These are phyloP conservation scores for Trichomonascus vanleenenianus DNA, from an alignment of 805 yeast species.

Conservation along the genomic window DNA sequence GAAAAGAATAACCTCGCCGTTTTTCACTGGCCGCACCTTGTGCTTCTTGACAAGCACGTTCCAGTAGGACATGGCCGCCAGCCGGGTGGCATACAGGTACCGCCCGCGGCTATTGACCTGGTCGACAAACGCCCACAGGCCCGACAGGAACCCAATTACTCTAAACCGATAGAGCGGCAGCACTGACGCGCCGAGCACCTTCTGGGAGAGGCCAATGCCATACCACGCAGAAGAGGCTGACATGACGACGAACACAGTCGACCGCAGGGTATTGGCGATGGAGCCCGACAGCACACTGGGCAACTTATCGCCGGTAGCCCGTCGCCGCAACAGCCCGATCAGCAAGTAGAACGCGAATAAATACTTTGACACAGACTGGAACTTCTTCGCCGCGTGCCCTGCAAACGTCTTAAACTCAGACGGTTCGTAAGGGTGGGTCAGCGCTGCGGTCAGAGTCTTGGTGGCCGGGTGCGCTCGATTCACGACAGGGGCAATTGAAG, in stretches of 20 bases:
- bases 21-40: constrained; percentile 21
- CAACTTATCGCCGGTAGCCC: not conserved
- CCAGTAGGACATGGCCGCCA: constrained; percentile 33
- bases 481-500: constrained; percentile 21
- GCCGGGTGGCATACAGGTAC: constrained; percentile 29
- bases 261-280: constrained; percentile 23
- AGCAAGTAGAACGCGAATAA: constrained; percentile 25
- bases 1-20: constrained; percentile 29
- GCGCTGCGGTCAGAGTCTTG: constrained; percentile 26
- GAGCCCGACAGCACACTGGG: constrained; percentile 11
- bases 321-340: constrained; percentile 13
- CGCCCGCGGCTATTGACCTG: constrained; percentile 27
- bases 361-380: constrained; percentile 20
- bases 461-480: constrained; percentile 27
- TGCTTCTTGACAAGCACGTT: constrained; percentile 22
- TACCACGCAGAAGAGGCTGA: constrained; percentile 32
- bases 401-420: constrained; percentile 20
- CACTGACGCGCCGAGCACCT: constrained; percentile 24
- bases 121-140: constrained; percentile 34
- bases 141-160: constrained; percentile 34
- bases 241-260: constrained; percentile 28
- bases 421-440: constrained; percentile 26
- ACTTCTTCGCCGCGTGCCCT: constrained; percentile 21
- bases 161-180: constrained; percentile 29
- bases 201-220: constrained; percentile 31